Evolutionary conservation across 306 rosid species (phyloP).

Genomic region (Corylus americana): DNA sequence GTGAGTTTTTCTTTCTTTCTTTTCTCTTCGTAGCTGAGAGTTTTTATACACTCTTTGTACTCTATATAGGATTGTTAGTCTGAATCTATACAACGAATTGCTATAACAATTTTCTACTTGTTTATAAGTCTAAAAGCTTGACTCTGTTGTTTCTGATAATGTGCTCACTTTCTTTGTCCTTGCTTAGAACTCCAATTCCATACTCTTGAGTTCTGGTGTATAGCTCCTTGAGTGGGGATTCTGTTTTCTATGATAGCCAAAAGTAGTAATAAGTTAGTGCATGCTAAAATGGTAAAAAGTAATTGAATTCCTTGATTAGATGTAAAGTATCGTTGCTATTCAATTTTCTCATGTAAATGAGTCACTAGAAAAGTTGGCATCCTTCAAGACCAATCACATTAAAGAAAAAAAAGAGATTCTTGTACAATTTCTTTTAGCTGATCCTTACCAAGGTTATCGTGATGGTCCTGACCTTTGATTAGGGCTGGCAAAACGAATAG

Average conservation of each 20-base stretch:
- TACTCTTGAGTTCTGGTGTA: neutral
- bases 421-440: neutral
- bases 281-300: neutral
- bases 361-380: neutral
- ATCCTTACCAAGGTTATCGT: neutral
- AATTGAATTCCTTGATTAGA: neutral
- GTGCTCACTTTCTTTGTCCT: neutral
- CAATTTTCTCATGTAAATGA: too few species aligned
- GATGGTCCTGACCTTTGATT: neutral
- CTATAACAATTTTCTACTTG: neutral
- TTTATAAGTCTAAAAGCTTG: neutral
- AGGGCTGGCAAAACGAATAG: too few species aligned
- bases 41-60: slow-evolving; percentile 1
- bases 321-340: too few species aligned
- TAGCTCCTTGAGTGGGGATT: neutral
- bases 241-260: neutral
- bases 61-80: neutral
- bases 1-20: slow-evolving; percentile 50
- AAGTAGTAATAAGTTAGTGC: neutral
- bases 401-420: neutral
- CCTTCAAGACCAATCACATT: neutral
- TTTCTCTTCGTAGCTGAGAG: slow-evolving; percentile 1
- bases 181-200: neutral
- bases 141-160: neutral
- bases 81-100: neutral